These are phyloP conservation scores for Cucumis hystrix DNA, from an alignment of 306 rosid species.

Conservation along the genomic window DNA sequence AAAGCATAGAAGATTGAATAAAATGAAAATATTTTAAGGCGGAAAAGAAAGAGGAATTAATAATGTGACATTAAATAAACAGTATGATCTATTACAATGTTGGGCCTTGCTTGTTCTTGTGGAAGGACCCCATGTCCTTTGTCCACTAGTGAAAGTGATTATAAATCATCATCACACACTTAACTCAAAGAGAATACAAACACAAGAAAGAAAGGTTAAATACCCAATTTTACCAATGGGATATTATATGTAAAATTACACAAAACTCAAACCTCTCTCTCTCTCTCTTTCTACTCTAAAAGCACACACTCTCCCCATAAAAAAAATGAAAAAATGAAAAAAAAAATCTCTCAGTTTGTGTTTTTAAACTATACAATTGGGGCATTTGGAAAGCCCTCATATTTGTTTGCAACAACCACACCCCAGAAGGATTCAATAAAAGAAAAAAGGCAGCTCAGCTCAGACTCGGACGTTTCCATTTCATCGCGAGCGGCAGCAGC, in stretches of 20 bases:
- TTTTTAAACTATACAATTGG: not conserved
- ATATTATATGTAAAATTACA: conserved; percentile 1
- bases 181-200: not conserved
- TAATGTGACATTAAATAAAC: not conserved
- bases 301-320: not conserved
- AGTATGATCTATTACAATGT: not conserved
- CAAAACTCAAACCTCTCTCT: not conserved
- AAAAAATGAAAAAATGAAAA: not conserved
- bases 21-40: not conserved
- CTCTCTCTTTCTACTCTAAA: not conserved
- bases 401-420: not conserved
- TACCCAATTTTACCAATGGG: not conserved
- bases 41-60: not conserved
- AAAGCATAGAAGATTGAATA: not conserved
- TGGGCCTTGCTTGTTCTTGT: not conserved
- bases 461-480: conserved; percentile 17
- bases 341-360: not conserved
- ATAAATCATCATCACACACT: not conserved
- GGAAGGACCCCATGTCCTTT: not conserved
- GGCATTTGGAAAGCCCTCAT: not conserved
- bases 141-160: conserved; percentile 3
- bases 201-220: not conserved
- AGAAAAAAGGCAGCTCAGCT: conserved; percentile 23
- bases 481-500: conserved; percentile 42
- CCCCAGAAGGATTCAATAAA: not conserved